Evolutionary conservation across 768 basidiomycete species (phyloP).

Genomic region (Leccinellum rugosiceps): DNA sequence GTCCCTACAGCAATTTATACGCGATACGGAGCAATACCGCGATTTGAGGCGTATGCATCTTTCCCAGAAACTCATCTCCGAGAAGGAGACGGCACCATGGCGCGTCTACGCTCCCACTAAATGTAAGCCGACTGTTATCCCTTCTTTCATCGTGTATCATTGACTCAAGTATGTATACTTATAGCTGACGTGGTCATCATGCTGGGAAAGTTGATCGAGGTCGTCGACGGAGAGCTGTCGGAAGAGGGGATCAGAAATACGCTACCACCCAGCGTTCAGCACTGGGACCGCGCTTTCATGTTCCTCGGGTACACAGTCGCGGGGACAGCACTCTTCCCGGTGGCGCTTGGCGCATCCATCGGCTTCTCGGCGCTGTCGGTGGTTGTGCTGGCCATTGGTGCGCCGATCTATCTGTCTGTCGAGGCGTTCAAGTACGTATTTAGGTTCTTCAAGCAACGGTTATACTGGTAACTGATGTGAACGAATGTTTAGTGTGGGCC

Average conservation of each 20-base stretch:
- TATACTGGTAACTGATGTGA: background rate
- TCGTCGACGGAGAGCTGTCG: conserved; percentile 12
- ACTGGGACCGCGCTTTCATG: conserved; percentile 7
- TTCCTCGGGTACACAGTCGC: background rate
- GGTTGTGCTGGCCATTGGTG: background rate
- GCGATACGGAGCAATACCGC: background rate
- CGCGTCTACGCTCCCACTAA: background rate
- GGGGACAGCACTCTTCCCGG: conserved; percentile 6
- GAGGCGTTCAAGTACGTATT: background rate
- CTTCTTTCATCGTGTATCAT: background rate
- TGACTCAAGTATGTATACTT: background rate
- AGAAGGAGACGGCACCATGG: background rate
- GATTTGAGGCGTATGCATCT: background rate
- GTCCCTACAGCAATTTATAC: background rate
- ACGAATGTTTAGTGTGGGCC: background rate
- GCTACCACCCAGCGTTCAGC: conserved; percentile 15
- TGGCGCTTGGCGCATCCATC: conserved; percentile 15
- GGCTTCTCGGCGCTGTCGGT: background rate
- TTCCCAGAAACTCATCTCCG: background rate
- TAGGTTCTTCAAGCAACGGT: background rate
- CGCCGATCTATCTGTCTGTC: background rate
- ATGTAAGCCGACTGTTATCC: background rate
- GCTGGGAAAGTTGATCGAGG: conserved; percentile 17
- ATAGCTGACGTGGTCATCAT: conserved; percentile 13
- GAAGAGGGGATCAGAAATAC: conserved; percentile 16